These are phyloP conservation scores for Lodderomyces margitis DNA, from an alignment of 1,139 yeast genomes.

Conservation along the genomic window DNA sequence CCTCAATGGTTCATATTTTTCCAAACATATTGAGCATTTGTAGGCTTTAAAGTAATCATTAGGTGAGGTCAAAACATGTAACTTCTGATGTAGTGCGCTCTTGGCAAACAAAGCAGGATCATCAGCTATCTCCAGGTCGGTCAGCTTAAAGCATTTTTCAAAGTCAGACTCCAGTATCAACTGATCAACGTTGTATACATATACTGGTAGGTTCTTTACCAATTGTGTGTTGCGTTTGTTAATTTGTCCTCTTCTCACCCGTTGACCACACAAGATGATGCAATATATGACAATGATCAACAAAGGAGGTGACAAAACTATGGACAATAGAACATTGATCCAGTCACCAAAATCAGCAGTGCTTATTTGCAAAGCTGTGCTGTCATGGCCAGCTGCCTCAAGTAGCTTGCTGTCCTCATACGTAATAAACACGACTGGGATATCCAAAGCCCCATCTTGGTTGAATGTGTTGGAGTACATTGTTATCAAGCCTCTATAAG, in stretches of 20 bases:
- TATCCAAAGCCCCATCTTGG: conserved; percentile 32
- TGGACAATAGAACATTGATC: conserved; percentile 38
- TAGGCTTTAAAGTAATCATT: conserved; percentile 40
- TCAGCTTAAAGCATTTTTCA: conserved; percentile 28
- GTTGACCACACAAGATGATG: conserved; percentile 31
- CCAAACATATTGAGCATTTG: conserved; percentile 49
- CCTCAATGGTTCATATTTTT: conserved; percentile 34
- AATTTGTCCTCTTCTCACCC: conserved; percentile 26
- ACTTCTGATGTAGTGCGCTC: background rate
- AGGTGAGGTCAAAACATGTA: conserved; percentile 29
- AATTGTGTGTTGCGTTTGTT: conserved; percentile 32
- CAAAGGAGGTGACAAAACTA: conserved; percentile 46
- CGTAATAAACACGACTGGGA: conserved; percentile 41
- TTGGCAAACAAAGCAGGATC: background rate
- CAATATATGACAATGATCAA: conserved; percentile 37
- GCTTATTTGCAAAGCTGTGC: conserved; percentile 21
- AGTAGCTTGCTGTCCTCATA: conserved; percentile 35
- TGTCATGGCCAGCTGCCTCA: conserved; percentile 11
- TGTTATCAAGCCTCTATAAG: conserved; percentile 37
- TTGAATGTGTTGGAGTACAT: conserved; percentile 44
- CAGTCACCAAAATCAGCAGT: conserved; percentile 43
- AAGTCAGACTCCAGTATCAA: conserved; percentile 29
- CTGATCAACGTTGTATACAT: conserved; percentile 38
- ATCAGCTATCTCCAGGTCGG: conserved; percentile 10
- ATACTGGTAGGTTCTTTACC: conserved; percentile 40